Percentiles rank a stretch among this genome's conserved stretches.
Conservation (phyloP, 2,329 filamentous ascomycete species). For the Tothia fuscella region DNA sequence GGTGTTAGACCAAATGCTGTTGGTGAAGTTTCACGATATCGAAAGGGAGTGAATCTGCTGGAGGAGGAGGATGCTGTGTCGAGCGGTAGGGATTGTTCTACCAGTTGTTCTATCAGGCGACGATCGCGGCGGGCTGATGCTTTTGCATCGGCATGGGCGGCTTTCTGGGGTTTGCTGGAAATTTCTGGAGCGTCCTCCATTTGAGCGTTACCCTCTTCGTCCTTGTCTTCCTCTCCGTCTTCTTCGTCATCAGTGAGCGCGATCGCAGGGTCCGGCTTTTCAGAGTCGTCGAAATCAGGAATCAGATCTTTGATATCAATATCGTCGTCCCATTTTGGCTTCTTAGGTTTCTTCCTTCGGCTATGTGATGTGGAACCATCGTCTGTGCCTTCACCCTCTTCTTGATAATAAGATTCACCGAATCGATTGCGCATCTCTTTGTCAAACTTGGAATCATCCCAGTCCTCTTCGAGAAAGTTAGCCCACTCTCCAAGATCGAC, state of each 20-base stretch:
- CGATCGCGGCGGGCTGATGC: conserved; percentile 70
- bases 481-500: conserved; percentile 71
- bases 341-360: conserved; percentile 55
- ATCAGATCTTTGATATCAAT: conserved; percentile 92
- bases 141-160: conserved; percentile 57
- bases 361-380: conserved; percentile 28
- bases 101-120: conserved; percentile 70
- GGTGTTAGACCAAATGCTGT: conserved; percentile 80
- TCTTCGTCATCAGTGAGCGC: conserved; percentile 44
- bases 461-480: conserved; percentile 73
- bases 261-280: conserved; percentile 36
- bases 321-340: conserved; percentile 90
- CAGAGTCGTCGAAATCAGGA: conserved; percentile 67
- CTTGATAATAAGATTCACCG: conserved; percentile 72
- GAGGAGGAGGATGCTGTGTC: conserved; percentile 44
- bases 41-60: conserved; percentile 51
- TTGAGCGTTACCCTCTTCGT: too few species aligned
- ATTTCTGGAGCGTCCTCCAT: conserved; percentile 30
- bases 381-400: conserved; percentile 30
- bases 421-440: conserved; percentile 80
- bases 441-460: conserved; percentile 85
- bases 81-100: conserved; percentile 70
- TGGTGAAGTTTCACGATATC: conserved; percentile 89
- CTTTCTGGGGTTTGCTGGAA: conserved; percentile 35
- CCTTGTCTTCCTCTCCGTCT: conserved; percentile 26